Base-by-base conservation (phyloP, 768 basidiomycete species). In the Peribolospora kevripleyi region DNA sequence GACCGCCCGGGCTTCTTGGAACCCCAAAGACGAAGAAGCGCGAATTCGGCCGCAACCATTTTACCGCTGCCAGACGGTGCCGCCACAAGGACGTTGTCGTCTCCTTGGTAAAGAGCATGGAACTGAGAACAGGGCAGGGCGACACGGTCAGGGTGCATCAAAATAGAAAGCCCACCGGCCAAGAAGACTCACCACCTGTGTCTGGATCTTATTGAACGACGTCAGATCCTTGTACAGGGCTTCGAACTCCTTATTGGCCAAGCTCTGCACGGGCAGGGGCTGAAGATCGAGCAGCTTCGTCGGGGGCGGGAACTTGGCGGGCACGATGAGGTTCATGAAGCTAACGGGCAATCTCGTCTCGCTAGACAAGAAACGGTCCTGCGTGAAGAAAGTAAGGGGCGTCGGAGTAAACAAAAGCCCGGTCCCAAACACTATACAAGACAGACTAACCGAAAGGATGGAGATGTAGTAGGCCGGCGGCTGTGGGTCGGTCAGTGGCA, bases 381-480 rank as follows among this genome's bases (percentile, higher is more conserved):
- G 25, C 25, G 25, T 25, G 25, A 25, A 25, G 25, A 25, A 25
- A 25, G 25, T 25, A 25, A 25, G 25, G 25, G 25, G 25, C 1
- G 25, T 25, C 25, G 25, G 25, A 25, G 25, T 25, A 25, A 25
- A 25, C 25, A 25, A 25, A 25, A 25, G 25, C 25, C 25, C 25
- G 25, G 25, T 25, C 25, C 25, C 25, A 25, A 25, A 25, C 1
- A 25, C 25, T 1, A 25, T 25, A 25, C 25, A 25, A 25, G 25
- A 25, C 25, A 25, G 25, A 25, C 25, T 25, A 25, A 25, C 25
- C 3, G 90, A 91, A 57, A 91, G 76, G 55, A 97, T 72, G 6
- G 84, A 86, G 64, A 98, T 87, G 67, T 86, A 97, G 71, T 97
- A 97, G 67, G 97, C 97, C 1, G 93, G 93, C 14, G 93, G 91